Base-by-base conservation (phyloP, 2,329 filamentous ascomycete species). In the Penicillium sp. region DNA sequence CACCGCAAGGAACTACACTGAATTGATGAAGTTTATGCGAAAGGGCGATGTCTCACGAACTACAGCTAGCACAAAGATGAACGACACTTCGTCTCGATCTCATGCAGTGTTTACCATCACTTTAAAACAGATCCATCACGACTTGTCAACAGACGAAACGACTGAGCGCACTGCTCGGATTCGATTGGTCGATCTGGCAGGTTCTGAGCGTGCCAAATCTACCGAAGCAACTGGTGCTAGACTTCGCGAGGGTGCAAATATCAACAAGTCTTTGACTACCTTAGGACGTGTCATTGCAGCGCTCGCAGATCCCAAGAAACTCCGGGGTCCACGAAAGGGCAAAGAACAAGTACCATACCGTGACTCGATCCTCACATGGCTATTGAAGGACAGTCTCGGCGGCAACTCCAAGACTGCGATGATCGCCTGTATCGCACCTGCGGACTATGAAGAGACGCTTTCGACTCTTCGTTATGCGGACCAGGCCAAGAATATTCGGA, bases 351-450 rank as follows among this genome's bases (percentile, higher is more conserved):
- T 99, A 3, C 94, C 94, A 6, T 99, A 97, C 75, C 88, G 94
- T 63, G 94, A 99, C 76, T 96, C 91, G 1, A 86, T 89, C 43
- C 76, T 89, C 33, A 89, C 86, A 12, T 89, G 93, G 93, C 83
- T 99, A 4, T 83, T 99, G 63, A 97, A 97, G 74, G 94, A 99
- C 75, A 95, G 90, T 1, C 82, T 99, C 0, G 94, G 94, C 13
- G 94, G 94, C 55, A 99, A 99, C 82, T 93, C 89, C 71, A 99
- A 97, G 77, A 99, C 94, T 10, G 94, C 94, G 61, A 99, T 99
- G 94, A 97, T 99, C 69, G 94, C 94, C 9, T 97, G 94, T 73
- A 96, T 99, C 67, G 89, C 92, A 6, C 94, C 94, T 0, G 88
- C 90, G 0, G 94, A 99, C 77, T 97, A 99, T 72, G 94, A 99